Conservation (phyloP, 495 filamentous ascomycete genomes). For the Cercophora newfieldiana region DNA sequence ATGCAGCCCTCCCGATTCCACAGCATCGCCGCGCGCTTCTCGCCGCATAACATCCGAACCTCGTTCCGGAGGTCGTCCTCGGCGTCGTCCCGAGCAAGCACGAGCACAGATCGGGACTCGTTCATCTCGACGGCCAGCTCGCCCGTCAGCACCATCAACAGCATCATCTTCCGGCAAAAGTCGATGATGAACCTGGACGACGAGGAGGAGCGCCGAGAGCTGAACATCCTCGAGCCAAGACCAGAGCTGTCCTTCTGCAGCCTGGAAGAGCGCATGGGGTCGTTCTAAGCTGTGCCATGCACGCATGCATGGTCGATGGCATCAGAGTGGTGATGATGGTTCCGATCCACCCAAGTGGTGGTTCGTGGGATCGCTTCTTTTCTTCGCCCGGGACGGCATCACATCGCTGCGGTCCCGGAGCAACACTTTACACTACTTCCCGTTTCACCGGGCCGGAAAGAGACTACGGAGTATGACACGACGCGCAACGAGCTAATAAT, state of each 20-base stretch:
- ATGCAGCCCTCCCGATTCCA: conserved; percentile 54
- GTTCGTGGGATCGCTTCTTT: conserved; percentile 1
- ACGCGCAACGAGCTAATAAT: not conserved
- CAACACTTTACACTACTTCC: not conserved
- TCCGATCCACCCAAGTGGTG: conserved; percentile 2
- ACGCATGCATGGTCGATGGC: not conserved
- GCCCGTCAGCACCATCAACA: conserved; percentile 51
- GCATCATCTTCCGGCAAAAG: conserved; percentile 50
- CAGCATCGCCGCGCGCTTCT: conserved; percentile 49
- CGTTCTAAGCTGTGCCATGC: conserved; percentile 24
- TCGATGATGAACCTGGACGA: conserved; percentile 47
- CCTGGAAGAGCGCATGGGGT: conserved; percentile 53
- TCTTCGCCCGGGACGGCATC: not conserved
- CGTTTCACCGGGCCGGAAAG: not conserved
- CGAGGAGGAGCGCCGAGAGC: conserved; percentile 48
- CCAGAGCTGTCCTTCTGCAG: conserved; percentile 57
- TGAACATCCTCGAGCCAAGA: conserved; percentile 54
- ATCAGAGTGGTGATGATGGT: not conserved
- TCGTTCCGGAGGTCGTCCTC: conserved; percentile 51
- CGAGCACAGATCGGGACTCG: conserved; percentile 42
- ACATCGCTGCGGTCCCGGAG: not conserved
- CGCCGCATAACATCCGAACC: conserved; percentile 45
- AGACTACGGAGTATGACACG: not conserved
- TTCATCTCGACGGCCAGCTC: conserved; percentile 43
- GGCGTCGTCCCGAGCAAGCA: conserved; percentile 41